These are phyloP conservation scores for Haberlea rhodopensis DNA, from an alignment of 257 asterid species.

Conservation along the genomic window DNA sequence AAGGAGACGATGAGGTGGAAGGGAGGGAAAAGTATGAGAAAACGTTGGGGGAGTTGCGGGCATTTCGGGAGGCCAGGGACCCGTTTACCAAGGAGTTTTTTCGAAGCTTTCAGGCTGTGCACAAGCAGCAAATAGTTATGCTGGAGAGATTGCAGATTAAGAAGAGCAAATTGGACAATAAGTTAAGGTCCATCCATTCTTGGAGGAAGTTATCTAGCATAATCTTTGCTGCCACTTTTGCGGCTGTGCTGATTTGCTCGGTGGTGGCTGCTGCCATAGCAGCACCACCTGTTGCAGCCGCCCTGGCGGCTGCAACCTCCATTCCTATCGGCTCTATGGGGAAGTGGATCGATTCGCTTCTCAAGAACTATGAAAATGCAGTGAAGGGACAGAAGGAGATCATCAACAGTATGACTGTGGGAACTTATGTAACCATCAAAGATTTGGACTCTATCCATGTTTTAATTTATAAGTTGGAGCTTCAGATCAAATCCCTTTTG, in stretches of 20 bases:
- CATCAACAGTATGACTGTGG: slow-evolving; percentile 64
- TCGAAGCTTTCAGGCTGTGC: slow-evolving; percentile 64
- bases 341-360: slow-evolving; percentile 84
- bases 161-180: slow-evolving; percentile 78
- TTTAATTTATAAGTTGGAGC: slow-evolving; percentile 66
- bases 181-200: slow-evolving; percentile 55
- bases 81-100: slow-evolving; percentile 88
- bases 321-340: slow-evolving; percentile 95
- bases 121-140: slow-evolving; percentile 69
- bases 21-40: slow-evolving; percentile 41
- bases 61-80: slow-evolving; percentile 63
- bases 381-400: slow-evolving; percentile 84
- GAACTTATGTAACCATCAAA: slow-evolving; percentile 69
- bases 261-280: slow-evolving; percentile 98
- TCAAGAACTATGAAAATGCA: slow-evolving; percentile 73
- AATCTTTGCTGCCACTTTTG: slow-evolving; percentile 78
- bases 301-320: slow-evolving; percentile 84
- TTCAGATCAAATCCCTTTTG: slow-evolving; percentile 58
- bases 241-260: slow-evolving; percentile 80
- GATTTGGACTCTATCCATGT: slow-evolving; percentile 74
- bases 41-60: slow-evolving; percentile 66
- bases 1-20: slow-evolving; percentile 40
- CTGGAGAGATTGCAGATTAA: slow-evolving; percentile 66
- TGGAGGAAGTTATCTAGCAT: slow-evolving; percentile 83
- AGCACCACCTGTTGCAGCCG: slow-evolving; percentile 85